Evolutionary conservation across 2,329 filamentous ascomycete species (phyloP).

Genomic region (Colletotrichum spaethianum): DNA sequence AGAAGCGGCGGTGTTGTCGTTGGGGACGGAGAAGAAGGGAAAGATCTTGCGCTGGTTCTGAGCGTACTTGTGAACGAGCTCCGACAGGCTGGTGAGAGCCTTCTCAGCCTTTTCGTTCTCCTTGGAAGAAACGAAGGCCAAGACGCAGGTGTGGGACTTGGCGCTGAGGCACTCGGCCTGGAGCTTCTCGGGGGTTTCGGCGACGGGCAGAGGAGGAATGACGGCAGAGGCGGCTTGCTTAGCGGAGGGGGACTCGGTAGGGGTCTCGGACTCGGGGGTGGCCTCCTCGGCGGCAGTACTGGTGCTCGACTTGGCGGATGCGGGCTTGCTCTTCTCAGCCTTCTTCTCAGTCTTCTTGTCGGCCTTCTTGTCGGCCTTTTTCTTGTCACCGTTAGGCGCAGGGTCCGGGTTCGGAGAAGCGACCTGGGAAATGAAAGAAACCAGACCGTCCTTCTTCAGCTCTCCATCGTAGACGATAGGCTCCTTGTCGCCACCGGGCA

Average conservation of each 20-base stretch:
- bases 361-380: constrained; percentile 58
- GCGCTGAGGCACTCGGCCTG: constrained; percentile 79
- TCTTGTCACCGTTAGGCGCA: constrained; percentile 65
- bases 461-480: constrained; percentile 84
- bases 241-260: constrained; percentile 52
- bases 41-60: constrained; percentile 79
- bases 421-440: constrained; percentile 85
- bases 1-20: constrained; percentile 49
- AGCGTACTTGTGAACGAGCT: constrained; percentile 83
- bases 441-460: constrained; percentile 85
- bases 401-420: constrained; percentile 86
- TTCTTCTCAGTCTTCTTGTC: constrained; percentile 52
- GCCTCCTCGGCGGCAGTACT: constrained; percentile 40
- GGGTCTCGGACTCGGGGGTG: constrained; percentile 49
- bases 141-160: constrained; percentile 86
- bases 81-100: constrained; percentile 75
- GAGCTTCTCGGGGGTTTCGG: constrained; percentile 76
- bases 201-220: constrained; percentile 74
- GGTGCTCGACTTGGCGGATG: constrained; percentile 26
- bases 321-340: constrained; percentile 48
- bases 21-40: constrained; percentile 84
- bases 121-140: constrained; percentile 76
- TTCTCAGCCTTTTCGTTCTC: constrained; percentile 66
- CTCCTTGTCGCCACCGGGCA: constrained; percentile 80
- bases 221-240: constrained; percentile 50